A percentile compares a stretch with the other conserved stretches of the same genome.
Evolutionary conservation across 345 rosid genomes (phyloP).

Genomic region (Durio zibethinus): DNA sequence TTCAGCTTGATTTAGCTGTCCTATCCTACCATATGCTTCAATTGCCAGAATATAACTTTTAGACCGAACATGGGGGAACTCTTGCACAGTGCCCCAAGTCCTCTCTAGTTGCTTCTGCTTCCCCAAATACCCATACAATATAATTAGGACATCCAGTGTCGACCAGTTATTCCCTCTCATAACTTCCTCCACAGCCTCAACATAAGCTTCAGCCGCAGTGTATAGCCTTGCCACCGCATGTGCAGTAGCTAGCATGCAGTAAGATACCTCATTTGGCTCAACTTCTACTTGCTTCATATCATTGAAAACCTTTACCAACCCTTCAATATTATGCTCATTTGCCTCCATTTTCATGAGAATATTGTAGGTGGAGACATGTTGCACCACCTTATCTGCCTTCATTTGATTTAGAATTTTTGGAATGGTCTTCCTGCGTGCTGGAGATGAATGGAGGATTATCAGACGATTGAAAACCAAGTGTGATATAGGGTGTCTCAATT

Average conservation of each 20-base stretch:
- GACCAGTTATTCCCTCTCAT: slow-evolving; percentile 80
- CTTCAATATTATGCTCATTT: slow-evolving; percentile 71
- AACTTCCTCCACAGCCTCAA: slow-evolving; percentile 69
- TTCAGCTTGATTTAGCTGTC: slow-evolving; percentile 56
- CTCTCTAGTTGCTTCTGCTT: slow-evolving; percentile 61
- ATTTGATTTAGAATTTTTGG: slow-evolving; percentile 72
- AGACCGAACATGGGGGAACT: slow-evolving; percentile 53
- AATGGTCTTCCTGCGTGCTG: slow-evolving; percentile 57
- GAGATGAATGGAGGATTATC: slow-evolving; percentile 69
- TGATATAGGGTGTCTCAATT: slow-evolving; percentile 63
- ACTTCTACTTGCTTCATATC: slow-evolving; percentile 59
- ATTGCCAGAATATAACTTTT: slow-evolving; percentile 67
- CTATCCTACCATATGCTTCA: slow-evolving; percentile 73
- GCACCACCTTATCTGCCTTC: slow-evolving; percentile 81
- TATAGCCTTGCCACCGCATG: slow-evolving; percentile 84
- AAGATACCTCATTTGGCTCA: slow-evolving; percentile 79
- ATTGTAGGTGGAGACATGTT: slow-evolving; percentile 80
- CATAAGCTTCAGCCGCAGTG: slow-evolving; percentile 71
- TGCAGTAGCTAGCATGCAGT: slow-evolving; percentile 77
- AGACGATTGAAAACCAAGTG: slow-evolving; percentile 80
- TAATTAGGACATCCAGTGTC: slow-evolving; percentile 72
- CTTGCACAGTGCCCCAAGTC: slow-evolving; percentile 55
- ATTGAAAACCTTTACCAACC: slow-evolving; percentile 53
- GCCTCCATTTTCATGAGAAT: slow-evolving; percentile 92
- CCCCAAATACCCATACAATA: slow-evolving; percentile 63